Evolutionary conservation across 139 green algal species (phyloP).

Genomic region (Chlamydomonas applanata): DNA sequence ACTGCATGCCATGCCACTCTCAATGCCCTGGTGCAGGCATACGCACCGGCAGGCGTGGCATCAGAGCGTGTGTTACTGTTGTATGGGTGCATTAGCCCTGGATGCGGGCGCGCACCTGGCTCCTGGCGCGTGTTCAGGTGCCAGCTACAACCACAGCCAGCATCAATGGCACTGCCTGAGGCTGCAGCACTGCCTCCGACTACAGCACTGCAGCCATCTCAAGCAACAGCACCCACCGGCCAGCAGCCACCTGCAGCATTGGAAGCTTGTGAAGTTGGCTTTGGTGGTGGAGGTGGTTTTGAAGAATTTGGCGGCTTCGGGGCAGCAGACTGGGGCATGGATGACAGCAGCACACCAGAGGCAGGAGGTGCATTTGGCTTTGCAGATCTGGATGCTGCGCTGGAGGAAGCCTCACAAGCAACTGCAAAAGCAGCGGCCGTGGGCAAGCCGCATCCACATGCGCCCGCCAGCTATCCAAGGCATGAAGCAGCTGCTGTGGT

Average conservation of each 20-base stretch:
- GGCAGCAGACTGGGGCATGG: slow-evolving; percentile 6
- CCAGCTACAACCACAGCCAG: slow-evolving; percentile 14
- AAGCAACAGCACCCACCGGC: too few species aligned
- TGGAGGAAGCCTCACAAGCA: slow-evolving; percentile 32
- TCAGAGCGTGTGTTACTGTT: slow-evolving; percentile 11
- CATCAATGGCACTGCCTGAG: too few species aligned
- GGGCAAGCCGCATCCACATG: background rate
- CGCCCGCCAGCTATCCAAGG: background rate
- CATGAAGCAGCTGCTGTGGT: background rate
- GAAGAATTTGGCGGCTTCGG: background rate
- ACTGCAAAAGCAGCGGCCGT: background rate
- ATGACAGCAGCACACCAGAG: background rate
- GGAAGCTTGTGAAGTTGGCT: background rate
- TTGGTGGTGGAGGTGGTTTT: background rate
- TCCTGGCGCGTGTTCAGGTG: slow-evolving; percentile 52
- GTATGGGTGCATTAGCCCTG: slow-evolving; percentile 17
- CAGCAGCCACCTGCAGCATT: slow-evolving; percentile 19
- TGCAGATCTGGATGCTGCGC: slow-evolving; percentile 39
- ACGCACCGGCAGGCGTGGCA: slow-evolving; percentile 20
- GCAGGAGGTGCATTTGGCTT: slow-evolving; percentile 46
- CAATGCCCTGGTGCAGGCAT: too few species aligned
- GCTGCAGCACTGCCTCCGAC: too few species aligned
- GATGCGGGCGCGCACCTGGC: slow-evolving; percentile 39
- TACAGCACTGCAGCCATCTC: background rate
- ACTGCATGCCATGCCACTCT: too few species aligned